Base-by-base conservation (phyloP, 805 yeast genomes). In the Blastobotrys terrestris region DNA sequence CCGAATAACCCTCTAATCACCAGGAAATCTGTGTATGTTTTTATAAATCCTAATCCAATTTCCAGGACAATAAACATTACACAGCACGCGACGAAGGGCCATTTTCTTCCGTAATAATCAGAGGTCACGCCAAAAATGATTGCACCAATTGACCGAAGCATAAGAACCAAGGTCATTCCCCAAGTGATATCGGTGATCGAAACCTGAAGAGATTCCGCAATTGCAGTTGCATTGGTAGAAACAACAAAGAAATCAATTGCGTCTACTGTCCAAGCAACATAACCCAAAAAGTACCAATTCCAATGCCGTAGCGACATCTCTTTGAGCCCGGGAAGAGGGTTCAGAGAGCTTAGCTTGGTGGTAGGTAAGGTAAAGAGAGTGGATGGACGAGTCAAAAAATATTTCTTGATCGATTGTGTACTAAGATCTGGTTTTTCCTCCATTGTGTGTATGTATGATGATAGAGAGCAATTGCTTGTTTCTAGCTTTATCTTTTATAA, bases 101-200 rank as follows among this genome's bases (percentile, higher is more conserved):
- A 79, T 60, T 81, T 83, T 58, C 88, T 74, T 11, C 87, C 87
- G 58, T 72, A 77, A 26, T 73, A 70, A 62, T 84, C 90, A 18
- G 83, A 77, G 56, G 77, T 66, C 26, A 75, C 62, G 39, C 90
- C 90, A 61, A 84, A 82, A 35, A 78, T 69, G 14, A 82, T 64
- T 0, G 90, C 88, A 46, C 90, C 90, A 1, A 80, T 80, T 2
- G 87, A 77, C 50, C 90, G 74, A 49, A 84, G 72, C 87, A 84
- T 83, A 20, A 84, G 73, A 43, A 83, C 88, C 56, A 83, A 69
- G 7, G 87, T 81, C 55, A 84, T 76, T 48, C 87, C 89, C 86
- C 87, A 83, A 13, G 88, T 79, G 58, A 46, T 77, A 46, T 77
- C 77, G 19, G 72, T 71, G 31, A 77, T 72, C 0, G 71, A 50